Percentiles rank a stretch among this genome's conserved stretches.
phyloP scores from a whole-genome alignment of 768 basidiomycete genomes.

The Rhodocollybia butyracea region DNA sequence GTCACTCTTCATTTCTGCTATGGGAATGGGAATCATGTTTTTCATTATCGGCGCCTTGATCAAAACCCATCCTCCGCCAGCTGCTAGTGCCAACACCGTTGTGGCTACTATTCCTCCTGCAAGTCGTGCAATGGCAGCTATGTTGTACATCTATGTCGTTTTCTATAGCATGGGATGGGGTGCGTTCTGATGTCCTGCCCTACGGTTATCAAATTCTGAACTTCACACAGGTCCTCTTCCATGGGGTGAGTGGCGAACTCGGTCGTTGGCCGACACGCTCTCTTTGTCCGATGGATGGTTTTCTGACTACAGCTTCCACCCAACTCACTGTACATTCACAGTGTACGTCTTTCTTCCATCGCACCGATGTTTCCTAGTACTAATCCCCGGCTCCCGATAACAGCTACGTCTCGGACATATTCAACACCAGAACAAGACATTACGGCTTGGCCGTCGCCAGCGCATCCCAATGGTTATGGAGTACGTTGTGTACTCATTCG shows the following conservation, averaged over 20 bases:
- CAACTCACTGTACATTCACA: too few species aligned
- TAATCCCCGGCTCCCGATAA: too few species aligned
- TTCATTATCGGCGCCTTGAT: conserved; percentile 65
- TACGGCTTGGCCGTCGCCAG: conserved; percentile 76
- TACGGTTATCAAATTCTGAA: neutral
- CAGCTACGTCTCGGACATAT: conserved; percentile 81
- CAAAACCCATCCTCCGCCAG: conserved; percentile 49
- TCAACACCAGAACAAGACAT: conserved; percentile 80
- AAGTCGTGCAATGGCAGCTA: conserved; percentile 59
- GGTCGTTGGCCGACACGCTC: too few species aligned
- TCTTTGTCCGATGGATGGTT: too few species aligned
- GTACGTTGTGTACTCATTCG: conserved; percentile 27
- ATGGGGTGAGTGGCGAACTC: too few species aligned
- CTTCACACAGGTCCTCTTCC: conserved; percentile 40
- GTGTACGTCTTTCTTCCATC: too few species aligned
- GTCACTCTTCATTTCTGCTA: conserved; percentile 50
- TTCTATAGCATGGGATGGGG: conserved; percentile 68
- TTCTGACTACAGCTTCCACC: too few species aligned
- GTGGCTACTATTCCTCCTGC: conserved; percentile 25
- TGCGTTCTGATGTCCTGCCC: neutral
- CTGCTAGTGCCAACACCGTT: conserved; percentile 14
- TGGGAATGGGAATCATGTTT: conserved; percentile 58
- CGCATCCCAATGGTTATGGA: conserved; percentile 73
- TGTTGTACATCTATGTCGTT: conserved; percentile 62
- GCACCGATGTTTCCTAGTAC: conserved; percentile 66